These are phyloP conservation scores for Fusarium circinatum DNA, from an alignment of 2,329 filamentous ascomycete genomes.

Conservation along the genomic window DNA sequence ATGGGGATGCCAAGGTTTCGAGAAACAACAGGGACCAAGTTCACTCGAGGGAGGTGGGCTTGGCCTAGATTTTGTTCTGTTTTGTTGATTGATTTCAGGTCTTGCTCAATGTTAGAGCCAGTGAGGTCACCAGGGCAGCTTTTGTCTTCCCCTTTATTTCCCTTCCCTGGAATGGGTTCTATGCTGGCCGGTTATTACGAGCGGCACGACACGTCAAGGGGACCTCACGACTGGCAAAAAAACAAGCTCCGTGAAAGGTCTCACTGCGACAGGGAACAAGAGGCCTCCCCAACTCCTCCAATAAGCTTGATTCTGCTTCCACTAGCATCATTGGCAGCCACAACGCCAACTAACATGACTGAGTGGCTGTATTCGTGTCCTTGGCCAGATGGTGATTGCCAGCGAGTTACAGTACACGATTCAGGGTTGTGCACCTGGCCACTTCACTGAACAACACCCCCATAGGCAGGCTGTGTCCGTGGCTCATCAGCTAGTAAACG, in stretches of 20 bases:
- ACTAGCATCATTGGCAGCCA: slow-evolving; percentile 7
- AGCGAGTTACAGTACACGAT: slow-evolving; percentile 1
- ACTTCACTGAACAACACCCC: background rate
- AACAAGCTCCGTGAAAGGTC: background rate
- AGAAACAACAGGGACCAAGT: slow-evolving; percentile 10
- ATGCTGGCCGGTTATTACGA: slow-evolving; percentile 8
- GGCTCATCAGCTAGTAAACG: background rate
- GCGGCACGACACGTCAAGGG: slow-evolving; percentile 29
- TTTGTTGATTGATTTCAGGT: slow-evolving; percentile 11
- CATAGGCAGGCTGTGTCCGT: background rate
- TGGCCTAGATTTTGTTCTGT: background rate
- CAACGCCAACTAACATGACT: background rate
- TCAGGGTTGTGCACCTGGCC: slow-evolving; percentile 2
- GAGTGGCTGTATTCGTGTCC: background rate
- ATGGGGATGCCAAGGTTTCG: slow-evolving; percentile 20
- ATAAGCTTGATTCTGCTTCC: slow-evolving; percentile 16
- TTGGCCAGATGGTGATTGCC: background rate
- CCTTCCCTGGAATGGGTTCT: slow-evolving; percentile 19
- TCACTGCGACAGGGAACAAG: slow-evolving; percentile 7
- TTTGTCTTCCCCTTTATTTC: slow-evolving; percentile 24
- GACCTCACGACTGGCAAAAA: slow-evolving; percentile 1
- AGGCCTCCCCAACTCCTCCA: slow-evolving; percentile 29
- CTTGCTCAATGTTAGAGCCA: background rate
- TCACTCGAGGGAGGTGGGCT: slow-evolving; percentile 13
- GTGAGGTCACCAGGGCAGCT: slow-evolving; percentile 24